These are phyloP conservation scores for Tylopilus sp. DNA, from an alignment of 1,284 basidiomycete species.

Conservation along the genomic window DNA sequence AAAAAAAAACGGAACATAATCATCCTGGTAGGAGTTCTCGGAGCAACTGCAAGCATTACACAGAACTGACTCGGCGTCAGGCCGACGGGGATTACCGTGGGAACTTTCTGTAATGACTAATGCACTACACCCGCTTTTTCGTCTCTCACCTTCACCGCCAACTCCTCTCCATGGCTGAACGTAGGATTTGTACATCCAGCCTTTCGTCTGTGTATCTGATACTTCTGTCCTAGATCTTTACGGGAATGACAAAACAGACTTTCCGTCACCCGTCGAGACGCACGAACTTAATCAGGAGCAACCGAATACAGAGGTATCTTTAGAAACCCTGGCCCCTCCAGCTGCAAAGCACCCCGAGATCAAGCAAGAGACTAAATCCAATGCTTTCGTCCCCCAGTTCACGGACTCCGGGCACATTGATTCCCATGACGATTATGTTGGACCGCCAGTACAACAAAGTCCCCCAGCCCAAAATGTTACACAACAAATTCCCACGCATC, in stretches of 20 bases:
- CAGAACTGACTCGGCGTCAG: slow-evolving; percentile 4
- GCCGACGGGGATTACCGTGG: slow-evolving; percentile 24
- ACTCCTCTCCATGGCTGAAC: slow-evolving; percentile 50
- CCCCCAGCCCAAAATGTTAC: slow-evolving; percentile 35
- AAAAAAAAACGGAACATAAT: background rate
- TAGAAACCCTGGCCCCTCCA: slow-evolving; percentile 16
- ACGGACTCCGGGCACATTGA: slow-evolving; percentile 23
- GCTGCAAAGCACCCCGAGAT: slow-evolving; percentile 18
- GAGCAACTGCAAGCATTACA: background rate
- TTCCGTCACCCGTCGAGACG: slow-evolving; percentile 43
- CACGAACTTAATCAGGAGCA: slow-evolving; percentile 30
- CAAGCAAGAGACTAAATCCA: slow-evolving; percentile 20
- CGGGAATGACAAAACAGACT: slow-evolving; percentile 67
- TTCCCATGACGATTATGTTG: slow-evolving; percentile 16
- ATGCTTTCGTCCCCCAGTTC: slow-evolving; percentile 15
- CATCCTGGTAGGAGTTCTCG: background rate
- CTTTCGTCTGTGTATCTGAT: background rate
- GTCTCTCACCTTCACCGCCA: slow-evolving; percentile 35
- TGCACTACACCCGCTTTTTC: slow-evolving; percentile 19
- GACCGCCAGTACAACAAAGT: slow-evolving; percentile 19
- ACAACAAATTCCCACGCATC: slow-evolving; percentile 72
- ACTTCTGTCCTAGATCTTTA: slow-evolving; percentile 56
- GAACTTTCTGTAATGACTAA: slow-evolving; percentile 31
- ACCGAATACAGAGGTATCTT: slow-evolving; percentile 15
- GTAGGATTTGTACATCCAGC: slow-evolving; percentile 35